Percentiles rank a stretch among this genome's conserved stretches.
Conservation (phyloP, 352 stramenopile genomes). For the Globisporangium nagaii region DNA sequence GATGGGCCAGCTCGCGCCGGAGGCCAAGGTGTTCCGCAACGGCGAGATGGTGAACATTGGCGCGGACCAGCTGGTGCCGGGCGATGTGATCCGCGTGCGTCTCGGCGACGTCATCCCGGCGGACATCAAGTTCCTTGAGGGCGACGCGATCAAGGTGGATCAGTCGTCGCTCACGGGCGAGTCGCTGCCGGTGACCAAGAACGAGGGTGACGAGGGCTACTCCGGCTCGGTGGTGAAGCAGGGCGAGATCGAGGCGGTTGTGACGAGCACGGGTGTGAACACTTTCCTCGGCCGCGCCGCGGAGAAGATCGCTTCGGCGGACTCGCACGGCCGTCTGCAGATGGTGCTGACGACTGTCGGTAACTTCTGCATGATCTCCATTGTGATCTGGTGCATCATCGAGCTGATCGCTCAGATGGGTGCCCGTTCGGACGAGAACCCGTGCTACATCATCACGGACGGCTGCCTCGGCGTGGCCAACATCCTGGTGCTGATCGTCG, state of each 20-base stretch:
- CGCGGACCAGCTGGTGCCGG: conserved; percentile 61
- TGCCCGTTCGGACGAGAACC: conserved; percentile 55
- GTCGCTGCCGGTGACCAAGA: conserved; percentile 89
- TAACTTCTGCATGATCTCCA: conserved; percentile 86
- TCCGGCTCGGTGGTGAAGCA: conserved; percentile 83
- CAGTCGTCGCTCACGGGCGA: conserved; percentile 93
- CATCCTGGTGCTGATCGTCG: conserved; percentile 88
- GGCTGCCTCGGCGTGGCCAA: conserved; percentile 64
- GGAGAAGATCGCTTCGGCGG: conserved; percentile 64
- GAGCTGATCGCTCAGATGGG: conserved; percentile 85
- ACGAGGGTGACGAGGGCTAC: conserved; percentile 70
- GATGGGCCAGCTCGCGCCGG: conserved; percentile 84
- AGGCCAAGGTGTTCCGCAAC: conserved; percentile 82
- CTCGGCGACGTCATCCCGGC: conserved; percentile 90
- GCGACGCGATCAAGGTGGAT: conserved; percentile 80
- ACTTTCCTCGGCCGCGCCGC: conserved; percentile 90
- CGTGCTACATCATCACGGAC: conserved; percentile 80
- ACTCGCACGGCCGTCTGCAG: conserved; percentile 82
- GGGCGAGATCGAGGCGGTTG: conserved; percentile 89
- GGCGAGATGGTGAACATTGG: conserved; percentile 64
- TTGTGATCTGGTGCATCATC: conserved; percentile 84
- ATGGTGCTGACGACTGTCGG: conserved; percentile 92
- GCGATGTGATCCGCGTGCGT: conserved; percentile 72
- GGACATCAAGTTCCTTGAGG: conserved; percentile 85
- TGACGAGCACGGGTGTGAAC: conserved; percentile 83